A percentile compares a stretch with the other conserved stretches of the same genome.
phyloP scores from a whole-genome alignment of 192 early-diverging fungal genomes.

The Rhizophagus clarus region DNA sequence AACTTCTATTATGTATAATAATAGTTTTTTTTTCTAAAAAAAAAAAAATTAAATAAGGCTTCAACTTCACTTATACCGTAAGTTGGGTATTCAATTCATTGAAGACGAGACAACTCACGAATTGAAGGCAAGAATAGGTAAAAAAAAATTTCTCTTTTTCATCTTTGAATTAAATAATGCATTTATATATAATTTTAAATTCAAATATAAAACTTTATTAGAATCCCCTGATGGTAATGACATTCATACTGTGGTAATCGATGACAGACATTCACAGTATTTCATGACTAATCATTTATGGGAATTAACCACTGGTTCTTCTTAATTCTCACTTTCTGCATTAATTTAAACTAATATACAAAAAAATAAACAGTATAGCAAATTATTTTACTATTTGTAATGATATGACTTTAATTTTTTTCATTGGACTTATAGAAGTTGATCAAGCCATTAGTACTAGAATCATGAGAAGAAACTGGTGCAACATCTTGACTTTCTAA shows the following conservation, averaged over 20 bases:
- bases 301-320: too few species aligned
- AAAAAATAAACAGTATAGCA: too few species aligned
- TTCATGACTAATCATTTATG: too few species aligned
- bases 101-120: neutral
- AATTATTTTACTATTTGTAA: too few species aligned
- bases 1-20: neutral
- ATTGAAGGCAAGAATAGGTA: neutral
- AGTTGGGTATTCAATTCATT: conserved; percentile 5
- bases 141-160: neutral
- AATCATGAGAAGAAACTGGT: conserved; percentile 79
- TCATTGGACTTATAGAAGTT: conserved; percentile 82
- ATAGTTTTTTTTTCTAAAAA: neutral
- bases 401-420: conserved; percentile 36
- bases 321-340: neutral
- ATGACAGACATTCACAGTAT: neutral
- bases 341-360: too few species aligned
- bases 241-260: neutral
- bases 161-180: neutral
- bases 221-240: neutral
- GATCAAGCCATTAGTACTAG: conserved; percentile 95
- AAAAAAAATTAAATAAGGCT: neutral
- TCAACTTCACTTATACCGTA: neutral
- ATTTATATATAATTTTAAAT: neutral
- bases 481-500: conserved; percentile 54
- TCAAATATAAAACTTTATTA: neutral